phyloP scores from a whole-genome alignment of 768 basidiomycete genomes.

The Atractiella rhizophila region DNA sequence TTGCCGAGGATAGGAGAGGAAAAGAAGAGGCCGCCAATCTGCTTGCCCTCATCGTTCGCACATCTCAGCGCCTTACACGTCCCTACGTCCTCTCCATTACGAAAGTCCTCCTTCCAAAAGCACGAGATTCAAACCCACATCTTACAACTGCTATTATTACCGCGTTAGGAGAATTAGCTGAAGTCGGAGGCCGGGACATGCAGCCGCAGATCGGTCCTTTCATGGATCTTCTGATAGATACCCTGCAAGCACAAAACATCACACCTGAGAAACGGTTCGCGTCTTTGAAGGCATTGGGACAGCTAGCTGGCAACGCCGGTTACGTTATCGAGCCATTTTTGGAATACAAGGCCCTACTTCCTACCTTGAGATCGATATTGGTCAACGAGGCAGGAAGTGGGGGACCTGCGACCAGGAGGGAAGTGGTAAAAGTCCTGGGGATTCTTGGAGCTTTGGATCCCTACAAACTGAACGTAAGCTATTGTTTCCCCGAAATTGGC shows the following conservation, averaged over 20 bases:
- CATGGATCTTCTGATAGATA: slow-evolving; percentile 67
- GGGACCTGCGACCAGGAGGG: slow-evolving; percentile 42
- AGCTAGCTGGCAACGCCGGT: slow-evolving; percentile 82
- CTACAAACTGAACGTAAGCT: slow-evolving; percentile 40
- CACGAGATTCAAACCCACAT: slow-evolving; percentile 54
- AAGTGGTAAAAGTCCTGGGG: slow-evolving; percentile 82
- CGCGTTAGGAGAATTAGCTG: slow-evolving; percentile 79
- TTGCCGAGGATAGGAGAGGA: slow-evolving; percentile 25
- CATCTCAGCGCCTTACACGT: slow-evolving; percentile 78
- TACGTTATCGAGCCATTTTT: slow-evolving; percentile 76
- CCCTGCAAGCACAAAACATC: slow-evolving; percentile 66
- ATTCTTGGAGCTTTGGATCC: slow-evolving; percentile 90
- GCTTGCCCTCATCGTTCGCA: slow-evolving; percentile 64
- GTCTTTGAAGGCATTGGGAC: slow-evolving; percentile 75
- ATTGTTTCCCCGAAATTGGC: slow-evolving; percentile 34
- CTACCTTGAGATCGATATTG: slow-evolving; percentile 55
- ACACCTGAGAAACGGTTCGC: slow-evolving; percentile 51
- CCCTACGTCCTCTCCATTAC: slow-evolving; percentile 87
- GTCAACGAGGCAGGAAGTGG: slow-evolving; percentile 43
- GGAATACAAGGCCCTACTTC: slow-evolving; percentile 74
- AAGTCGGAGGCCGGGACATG: slow-evolving; percentile 80
- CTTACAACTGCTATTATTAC: slow-evolving; percentile 80
- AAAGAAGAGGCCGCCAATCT: slow-evolving; percentile 74
- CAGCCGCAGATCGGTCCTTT: slow-evolving; percentile 55
- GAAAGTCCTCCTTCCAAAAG: slow-evolving; percentile 70